These are phyloP conservation scores for Thraustotheca clavata DNA, from an alignment of 352 stramenopile species.

Conservation along the genomic window DNA sequence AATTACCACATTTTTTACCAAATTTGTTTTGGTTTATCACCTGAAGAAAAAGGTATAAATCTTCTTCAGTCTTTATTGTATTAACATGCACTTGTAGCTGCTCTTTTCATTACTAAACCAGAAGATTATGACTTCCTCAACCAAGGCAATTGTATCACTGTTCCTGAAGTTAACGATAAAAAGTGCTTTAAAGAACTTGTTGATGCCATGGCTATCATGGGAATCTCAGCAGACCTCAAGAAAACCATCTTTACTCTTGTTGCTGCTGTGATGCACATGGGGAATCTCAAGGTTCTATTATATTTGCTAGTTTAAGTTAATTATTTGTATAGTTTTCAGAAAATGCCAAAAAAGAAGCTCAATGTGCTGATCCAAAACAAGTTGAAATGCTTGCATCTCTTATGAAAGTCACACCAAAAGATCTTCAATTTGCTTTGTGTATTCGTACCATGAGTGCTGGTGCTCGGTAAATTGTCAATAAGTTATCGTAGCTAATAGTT, in stretches of 20 bases:
- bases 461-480: slow-evolving; percentile 31
- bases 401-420: slow-evolving; percentile 73
- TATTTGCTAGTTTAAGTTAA: slow-evolving; percentile 22
- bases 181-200: slow-evolving; percentile 90
- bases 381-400: slow-evolving; percentile 69
- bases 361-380: slow-evolving; percentile 53
- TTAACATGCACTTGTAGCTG: not conserved
- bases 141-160: slow-evolving; percentile 88
- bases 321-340: slow-evolving; percentile 83
- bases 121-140: slow-evolving; percentile 91
- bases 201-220: slow-evolving; percentile 88
- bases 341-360: slow-evolving; percentile 76
- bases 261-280: slow-evolving; percentile 95
- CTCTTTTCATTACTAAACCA: slow-evolving; percentile 75
- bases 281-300: slow-evolving; percentile 88
- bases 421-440: slow-evolving; percentile 85
- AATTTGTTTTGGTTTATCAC: slow-evolving; percentile 77
- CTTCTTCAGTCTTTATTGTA: not conserved
- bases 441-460: slow-evolving; percentile 84
- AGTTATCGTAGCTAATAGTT: not conserved
- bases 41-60: slow-evolving; percentile 45
- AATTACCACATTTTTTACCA: slow-evolving; percentile 99
- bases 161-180: slow-evolving; percentile 92
- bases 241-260: slow-evolving; percentile 94
- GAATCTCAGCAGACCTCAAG: slow-evolving; percentile 83